Evolutionary conservation across 805 yeast species (phyloP), one percentile per base, ranked within the genome.

Genomic region (Scheffersomyces coipomensis): DNA sequence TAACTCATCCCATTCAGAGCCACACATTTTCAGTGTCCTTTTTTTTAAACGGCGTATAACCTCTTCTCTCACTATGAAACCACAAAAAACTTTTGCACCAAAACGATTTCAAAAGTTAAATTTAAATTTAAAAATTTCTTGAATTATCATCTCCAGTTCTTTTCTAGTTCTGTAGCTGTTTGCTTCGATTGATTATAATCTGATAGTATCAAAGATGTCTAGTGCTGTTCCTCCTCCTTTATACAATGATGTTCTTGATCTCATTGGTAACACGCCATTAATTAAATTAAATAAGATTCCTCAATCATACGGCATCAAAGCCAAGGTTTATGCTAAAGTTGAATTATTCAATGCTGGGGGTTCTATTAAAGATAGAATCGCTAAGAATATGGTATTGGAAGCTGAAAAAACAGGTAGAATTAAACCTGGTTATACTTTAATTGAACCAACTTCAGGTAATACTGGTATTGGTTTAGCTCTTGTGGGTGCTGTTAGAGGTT

Each of bases 301-400:
- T 11, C 83, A 85, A 58, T 75, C 83, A 12, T 64, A 76, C 35
- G 91, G 93, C 11, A 77, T 87, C 57, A 83, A 81, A 60, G 89
- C 93, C 38, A 70, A 71, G 48, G 63, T 81, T 37, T 78, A 77
- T 48, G 93, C 87, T 52, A 87, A 87, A 60, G 79, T 83, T 35
- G 96, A 87, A 59, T 73, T 80, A 40, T 87, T 87, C 76, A 87
- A 87, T 59, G 86, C 93, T 47, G 96, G 95, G 46, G 96, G 96
- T 19, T 84, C 93, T 33, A 88, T 87, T 60, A 87, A 87, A 66
- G 96, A 87, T 59, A 79, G 96, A 64, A 87, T 87, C 53, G 95
- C 95, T 49, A 76, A 83, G 54, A 74, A 87, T 57, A 87, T 87
- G 96, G 83, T 87, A 22, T 85, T 84, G 53, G 85, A 85, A 57